Evolutionary conservation across 495 filamentous ascomycete species (phyloP), one percentile per base, ranked within the genome.

Genomic region (Neurospora intermedia): DNA sequence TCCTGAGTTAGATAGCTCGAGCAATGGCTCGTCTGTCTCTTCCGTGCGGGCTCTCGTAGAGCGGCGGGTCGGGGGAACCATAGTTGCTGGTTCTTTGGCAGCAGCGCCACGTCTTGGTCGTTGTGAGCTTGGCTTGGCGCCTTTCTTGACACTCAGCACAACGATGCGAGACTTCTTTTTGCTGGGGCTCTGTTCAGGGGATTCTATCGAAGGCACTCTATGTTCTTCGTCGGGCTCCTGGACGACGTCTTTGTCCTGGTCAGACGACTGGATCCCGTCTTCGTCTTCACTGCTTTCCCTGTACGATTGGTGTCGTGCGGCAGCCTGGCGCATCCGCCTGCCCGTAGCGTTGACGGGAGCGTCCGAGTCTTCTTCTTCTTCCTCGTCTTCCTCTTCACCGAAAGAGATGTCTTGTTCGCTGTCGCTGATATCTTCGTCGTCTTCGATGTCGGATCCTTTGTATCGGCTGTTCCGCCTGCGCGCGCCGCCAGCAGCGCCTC

Each of bases 1-100:
- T 15, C 94, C 94, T 3, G 93, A 96, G 76, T 90, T 90, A 0
- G 93, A 90, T 42, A 97, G 83, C 71, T 86, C 83, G 2, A 85
- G 38, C 16, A 85, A 72, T 9, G 81, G 79, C 54, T 82, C 83
- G 46, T 85, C 83, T 2, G 76, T 76, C 70, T 86, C 85, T 46
- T 83, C 84, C 10, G 84, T 86, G 8, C 79, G 80, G n/a, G 85
- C 84, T 75, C 84, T 76, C 31, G 83, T 83, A 9, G 76, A 78
- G 80, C 84, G 73, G 54, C 83, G 80, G 78, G 85, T 84, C 72
- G 76, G 72, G 6, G 76, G 76, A 42, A 74, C 48, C 18, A 72
- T 69, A 13, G 75, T 39, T 16, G 74, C 43, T 11, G 75, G 59
- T 38, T 76, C 72, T n/a, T 75, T 77, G 54, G 54, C 54, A 46